A percentile compares a stretch with the other conserved stretches of the same genome.
Evolutionary conservation across 331 rosid species (phyloP).

Genomic region (Phaseolus coccineus): DNA sequence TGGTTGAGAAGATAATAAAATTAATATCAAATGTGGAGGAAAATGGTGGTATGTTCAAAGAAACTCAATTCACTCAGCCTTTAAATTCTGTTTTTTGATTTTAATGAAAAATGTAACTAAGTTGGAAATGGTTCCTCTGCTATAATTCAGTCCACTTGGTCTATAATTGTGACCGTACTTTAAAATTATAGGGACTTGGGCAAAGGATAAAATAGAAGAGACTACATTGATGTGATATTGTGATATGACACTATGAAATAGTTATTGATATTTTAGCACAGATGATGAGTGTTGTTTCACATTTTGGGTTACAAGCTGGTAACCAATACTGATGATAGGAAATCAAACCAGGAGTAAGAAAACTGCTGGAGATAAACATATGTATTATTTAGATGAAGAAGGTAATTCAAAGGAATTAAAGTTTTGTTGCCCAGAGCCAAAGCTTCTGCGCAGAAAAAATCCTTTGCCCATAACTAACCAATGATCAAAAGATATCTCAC

Average conservation of each 20-base stretch:
- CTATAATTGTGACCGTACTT: slow-evolving; percentile 14
- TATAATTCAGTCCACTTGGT: slow-evolving; percentile 25
- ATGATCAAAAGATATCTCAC: no score
- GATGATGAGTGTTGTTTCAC: neutral
- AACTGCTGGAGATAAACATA: no score
- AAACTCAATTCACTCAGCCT: slow-evolving; percentile 35
- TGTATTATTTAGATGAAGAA: no score
- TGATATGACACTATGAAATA: slow-evolving; percentile 27
- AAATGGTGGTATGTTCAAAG: slow-evolving; percentile 66
- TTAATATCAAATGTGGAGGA: slow-evolving; percentile 64
- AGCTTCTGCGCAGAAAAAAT: no score
- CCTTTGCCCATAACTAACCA: no score
- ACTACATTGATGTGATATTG: slow-evolving; percentile 6
- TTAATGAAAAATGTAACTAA: slow-evolving; percentile 5
- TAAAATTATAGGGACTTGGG: slow-evolving; percentile 20
- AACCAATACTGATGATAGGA: no score
- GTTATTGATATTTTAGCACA: slow-evolving; percentile 3
- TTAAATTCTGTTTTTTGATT: slow-evolving; percentile 9
- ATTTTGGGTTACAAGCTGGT: neutral
- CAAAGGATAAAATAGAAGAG: neutral
- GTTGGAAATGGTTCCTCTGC: slow-evolving; percentile 15
- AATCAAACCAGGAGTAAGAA: no score
- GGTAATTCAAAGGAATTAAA: no score
- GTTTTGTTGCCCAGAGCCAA: no score
- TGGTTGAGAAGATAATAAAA: slow-evolving; percentile 87